Evolutionary conservation across 345 rosid genomes (phyloP).

Genomic region (Lumnitzera littorea): DNA sequence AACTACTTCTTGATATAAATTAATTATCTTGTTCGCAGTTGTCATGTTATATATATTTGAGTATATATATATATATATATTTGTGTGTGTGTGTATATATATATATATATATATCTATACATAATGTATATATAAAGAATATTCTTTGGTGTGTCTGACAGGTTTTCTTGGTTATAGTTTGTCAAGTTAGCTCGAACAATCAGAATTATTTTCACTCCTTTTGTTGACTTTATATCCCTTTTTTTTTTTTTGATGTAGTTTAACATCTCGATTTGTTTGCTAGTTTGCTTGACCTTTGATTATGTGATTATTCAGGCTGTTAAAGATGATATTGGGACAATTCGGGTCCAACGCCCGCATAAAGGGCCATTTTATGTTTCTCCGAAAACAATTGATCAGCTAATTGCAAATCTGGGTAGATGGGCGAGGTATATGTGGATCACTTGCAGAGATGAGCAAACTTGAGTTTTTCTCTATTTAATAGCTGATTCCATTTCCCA

Average conservation of each 20-base stretch:
- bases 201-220: neutral
- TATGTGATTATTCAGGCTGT: conserved; percentile 42
- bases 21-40: no score
- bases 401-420: conserved; percentile 57
- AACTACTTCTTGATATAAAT: no score
- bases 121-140: no score
- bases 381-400: conserved; percentile 62
- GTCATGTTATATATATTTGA: no score
- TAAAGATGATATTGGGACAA: conserved; percentile 77
- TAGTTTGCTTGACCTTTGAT: neutral
- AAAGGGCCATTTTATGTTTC: conserved; percentile 90
- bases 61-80: no score
- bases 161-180: no score
- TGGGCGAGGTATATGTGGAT: conserved; percentile 60
- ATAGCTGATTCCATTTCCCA: conserved; percentile 5
- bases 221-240: neutral
- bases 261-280: neutral
- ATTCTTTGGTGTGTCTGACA: no score
- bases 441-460: neutral
- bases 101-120: no score
- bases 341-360: conserved; percentile 72
- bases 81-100: no score
- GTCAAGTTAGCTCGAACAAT: no score
- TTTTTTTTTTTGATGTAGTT: neutral
- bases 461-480: neutral